A percentile compares a stretch with the other conserved stretches of the same genome.
Conservation (phyloP, 352 stramenopile genomes). For the Peronosclerospora sorghi region DNA sequence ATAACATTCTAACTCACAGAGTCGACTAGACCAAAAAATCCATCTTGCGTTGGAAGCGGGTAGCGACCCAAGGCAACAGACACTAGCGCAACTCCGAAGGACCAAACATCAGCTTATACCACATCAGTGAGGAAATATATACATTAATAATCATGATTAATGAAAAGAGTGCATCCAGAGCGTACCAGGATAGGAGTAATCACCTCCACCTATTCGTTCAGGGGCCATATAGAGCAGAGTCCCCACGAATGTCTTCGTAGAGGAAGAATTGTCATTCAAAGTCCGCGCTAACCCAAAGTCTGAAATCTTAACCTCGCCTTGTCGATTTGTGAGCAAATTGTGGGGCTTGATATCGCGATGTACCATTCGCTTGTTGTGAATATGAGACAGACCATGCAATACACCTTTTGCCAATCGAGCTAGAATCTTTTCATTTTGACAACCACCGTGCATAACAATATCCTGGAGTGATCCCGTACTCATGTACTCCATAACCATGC, state of each 20-base stretch:
- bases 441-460: conserved; percentile 74
- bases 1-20: conserved; percentile 27
- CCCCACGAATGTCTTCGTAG: conserved; percentile 88
- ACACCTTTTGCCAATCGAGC: conserved; percentile 60
- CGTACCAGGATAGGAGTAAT: conserved; percentile 82
- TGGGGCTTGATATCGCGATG: conserved; percentile 89
- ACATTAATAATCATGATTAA: background rate
- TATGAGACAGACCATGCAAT: conserved; percentile 70
- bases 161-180: background rate
- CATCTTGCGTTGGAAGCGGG: conserved; percentile 74
- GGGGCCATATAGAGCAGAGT: conserved; percentile 92
- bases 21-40: conserved; percentile 83
- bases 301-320: conserved; percentile 83
- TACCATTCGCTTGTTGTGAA: conserved; percentile 83
- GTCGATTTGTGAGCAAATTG: conserved; percentile 82
- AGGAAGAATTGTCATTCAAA: conserved; percentile 57
- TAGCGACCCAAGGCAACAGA: conserved; percentile 78
- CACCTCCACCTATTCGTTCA: conserved; percentile 85
- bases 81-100: conserved; percentile 66
- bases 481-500: conserved; percentile 91
- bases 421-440: conserved; percentile 75
- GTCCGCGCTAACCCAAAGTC: conserved; percentile 80
- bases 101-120: conserved; percentile 65
- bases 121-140: background rate
- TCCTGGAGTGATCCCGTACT: conserved; percentile 85